Evolutionary conservation across 1,284 basidiomycete species (phyloP).

Genomic region (Pulveroboletus sp.): DNA sequence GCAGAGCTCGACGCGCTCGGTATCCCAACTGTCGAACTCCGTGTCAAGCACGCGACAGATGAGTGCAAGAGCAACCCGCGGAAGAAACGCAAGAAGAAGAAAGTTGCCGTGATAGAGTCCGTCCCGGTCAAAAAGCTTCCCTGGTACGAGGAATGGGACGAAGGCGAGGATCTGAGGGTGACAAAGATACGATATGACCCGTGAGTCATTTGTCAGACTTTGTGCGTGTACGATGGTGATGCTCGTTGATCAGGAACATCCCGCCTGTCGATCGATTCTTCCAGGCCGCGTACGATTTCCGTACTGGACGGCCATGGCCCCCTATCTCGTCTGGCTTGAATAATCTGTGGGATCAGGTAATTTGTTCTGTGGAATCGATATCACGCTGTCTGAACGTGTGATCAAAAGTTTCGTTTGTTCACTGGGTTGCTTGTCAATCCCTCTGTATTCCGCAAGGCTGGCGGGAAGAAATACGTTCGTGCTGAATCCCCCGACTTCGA

Average conservation of each 20-base stretch:
- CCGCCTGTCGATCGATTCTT: conserved; percentile 54
- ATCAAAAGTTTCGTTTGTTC: conserved; percentile 54
- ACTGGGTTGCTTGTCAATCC: conserved; percentile 50
- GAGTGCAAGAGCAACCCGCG: conserved; percentile 45
- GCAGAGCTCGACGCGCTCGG: conserved; percentile 61
- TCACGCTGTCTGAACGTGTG: background rate
- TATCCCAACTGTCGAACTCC: conserved; percentile 62
- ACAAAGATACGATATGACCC: conserved; percentile 40
- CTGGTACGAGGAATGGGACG: conserved; percentile 72
- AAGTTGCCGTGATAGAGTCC: conserved; percentile 32
- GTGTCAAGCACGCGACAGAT: conserved; percentile 53
- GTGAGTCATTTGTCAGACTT: conserved; percentile 39
- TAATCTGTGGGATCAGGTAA: conserved; percentile 64
- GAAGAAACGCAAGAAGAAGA: conserved; percentile 43
- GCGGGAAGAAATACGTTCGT: conserved; percentile 26
- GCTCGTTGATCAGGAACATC: conserved; percentile 37
- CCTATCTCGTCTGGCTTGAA: conserved; percentile 42
- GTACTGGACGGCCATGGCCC: conserved; percentile 54
- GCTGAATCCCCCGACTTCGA: conserved; percentile 33
- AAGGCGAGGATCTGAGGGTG: conserved; percentile 47
- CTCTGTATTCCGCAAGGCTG: conserved; percentile 36
- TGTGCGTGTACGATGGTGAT: background rate
- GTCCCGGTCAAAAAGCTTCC: conserved; percentile 34
- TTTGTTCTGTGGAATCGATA: background rate
- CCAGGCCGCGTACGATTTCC: conserved; percentile 59